Evolutionary conservation across 75 land plant genomes (phyloP), one percentile per base, ranked within the genome.

Genomic region (Pseudotsuga menziesii): DNA sequence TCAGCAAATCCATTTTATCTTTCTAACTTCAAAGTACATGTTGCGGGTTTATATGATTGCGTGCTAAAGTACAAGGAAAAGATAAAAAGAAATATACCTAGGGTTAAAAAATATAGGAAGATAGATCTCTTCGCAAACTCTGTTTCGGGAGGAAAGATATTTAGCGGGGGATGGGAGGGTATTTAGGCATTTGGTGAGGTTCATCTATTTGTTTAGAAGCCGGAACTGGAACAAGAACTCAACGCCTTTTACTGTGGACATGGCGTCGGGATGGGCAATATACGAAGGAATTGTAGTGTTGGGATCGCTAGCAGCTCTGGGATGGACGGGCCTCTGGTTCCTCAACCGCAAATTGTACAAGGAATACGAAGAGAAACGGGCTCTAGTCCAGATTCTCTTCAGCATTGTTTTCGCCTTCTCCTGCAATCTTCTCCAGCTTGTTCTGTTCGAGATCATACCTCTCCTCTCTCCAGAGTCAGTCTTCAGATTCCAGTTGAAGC

Each of bases 261-360:
- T 91, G 93, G 89, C 88, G 25, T 85, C 80, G 90, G 85, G 85
- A 35, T 66, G 74, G 85, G 77, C 59, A 72, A 57, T 83, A 15
- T 84, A 64, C 56, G 97, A 94, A 73, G 89, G 91, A 23, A 25
- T 81, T 26, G 89, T 88, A 73, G 85, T 82, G 54, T 71, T 81
- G 52, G 87, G 85, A 2, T 92, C 97, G 25, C 82, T 92, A 29
- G 36, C 44, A 5, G 71, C 81, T 41, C 89, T 92, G 29, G 97
- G 94, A 9, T 94, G 97, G 97, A 80, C 84, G 32, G 97, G 97
- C 29, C 82, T 94, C 12, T 94, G 97, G 97, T 94, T 94, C 81
- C 74, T 94, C 59, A 94, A 94, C 78, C 80, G 87, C 48, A 78
- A 94, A 74, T 85, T 94, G 11, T 94, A 94, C 88, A 92, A 91